Conservation (phyloP, 2,329 filamentous ascomycete species). For the Colletotrichum musae region DNA sequence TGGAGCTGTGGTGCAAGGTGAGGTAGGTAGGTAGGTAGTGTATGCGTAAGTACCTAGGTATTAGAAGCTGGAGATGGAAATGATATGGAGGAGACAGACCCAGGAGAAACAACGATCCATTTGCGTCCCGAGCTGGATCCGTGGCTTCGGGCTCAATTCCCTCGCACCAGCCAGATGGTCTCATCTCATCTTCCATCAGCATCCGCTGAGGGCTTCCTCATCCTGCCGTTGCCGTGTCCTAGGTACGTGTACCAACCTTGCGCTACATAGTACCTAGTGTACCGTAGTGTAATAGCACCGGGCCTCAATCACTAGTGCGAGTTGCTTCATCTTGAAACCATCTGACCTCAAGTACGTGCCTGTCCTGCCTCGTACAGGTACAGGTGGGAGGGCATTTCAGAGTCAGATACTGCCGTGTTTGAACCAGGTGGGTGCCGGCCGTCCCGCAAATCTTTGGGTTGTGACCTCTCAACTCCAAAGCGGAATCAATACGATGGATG, state of each 20-base stretch:
- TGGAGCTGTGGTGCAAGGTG: too few species aligned
- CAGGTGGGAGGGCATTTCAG: too few species aligned
- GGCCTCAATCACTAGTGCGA: too few species aligned
- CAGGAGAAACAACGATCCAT: constrained; percentile 7
- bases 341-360: too few species aligned
- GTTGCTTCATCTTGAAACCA: too few species aligned
- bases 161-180: constrained; percentile 1
- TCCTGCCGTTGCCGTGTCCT: constrained; percentile 1
- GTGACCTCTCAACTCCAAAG: neutral
- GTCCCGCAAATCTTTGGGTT: neutral
- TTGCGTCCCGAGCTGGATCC: constrained; percentile 1
- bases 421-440: too few species aligned
- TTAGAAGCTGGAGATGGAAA: constrained; percentile 10
- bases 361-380: too few species aligned
- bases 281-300: too few species aligned
- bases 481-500: constrained; percentile 16
- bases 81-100: neutral
- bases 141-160: constrained; percentile 31
- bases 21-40: too few species aligned
- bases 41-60: too few species aligned
- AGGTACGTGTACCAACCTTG: neutral
- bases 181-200: constrained; percentile 16
- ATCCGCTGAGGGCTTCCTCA: neutral
- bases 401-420: too few species aligned
- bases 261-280: too few species aligned